Base-by-base conservation (phyloP, 1,139 yeast species). In the Kazachstania sp. region DNA sequence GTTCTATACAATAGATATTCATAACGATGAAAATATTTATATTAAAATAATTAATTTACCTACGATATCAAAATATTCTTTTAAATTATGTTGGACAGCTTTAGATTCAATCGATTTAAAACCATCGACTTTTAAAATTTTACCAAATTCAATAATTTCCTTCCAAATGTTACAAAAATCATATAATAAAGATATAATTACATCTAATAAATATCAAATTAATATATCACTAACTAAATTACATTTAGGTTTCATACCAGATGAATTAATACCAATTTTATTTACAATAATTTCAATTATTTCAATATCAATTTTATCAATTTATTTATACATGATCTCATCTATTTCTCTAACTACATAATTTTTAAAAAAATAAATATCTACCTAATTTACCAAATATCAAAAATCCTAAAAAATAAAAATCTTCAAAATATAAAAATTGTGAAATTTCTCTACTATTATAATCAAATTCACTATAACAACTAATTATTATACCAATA, bases 341-440 rank as follows among this genome's bases (percentile, higher is more conserved):
- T 11, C 4, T 6, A 18, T 36, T n/a, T n/a, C n/a, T n/a, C n/a
- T n/a, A n/a, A n/a, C n/a, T n/a, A n/a, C n/a, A n/a, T n/a, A n/a
- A 23, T 23, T 4, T 9, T 35, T 39, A 45, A 39, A 30, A 32
- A 47, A 58, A 52, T 23, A 62, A 44, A 43, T 60, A 77, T 54
- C 92, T 74, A 29, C 92, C 90, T 39, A 83, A 64, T 62, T 81
- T 81, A 16, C 92, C 92, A 61, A 83, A 81, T 44, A 83, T 74
- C 46, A 83, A 72, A 51, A 79, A 69, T 20, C 87, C 84, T 60
- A 86, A 75, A 64, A 83, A 84, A 63, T 79, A 78, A 57, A 81
- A 81, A 56, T 65, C 67, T 50, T 61, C 56, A 39, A 63, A 55
- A 43, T 64, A 61, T 29, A 62, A 43, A 41, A 57, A 53, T 42